Evolutionary conservation across 1,139 yeast genomes (phyloP), one percentile per base, ranked within the genome.

Genomic region (Candida sanyaensis): DNA sequence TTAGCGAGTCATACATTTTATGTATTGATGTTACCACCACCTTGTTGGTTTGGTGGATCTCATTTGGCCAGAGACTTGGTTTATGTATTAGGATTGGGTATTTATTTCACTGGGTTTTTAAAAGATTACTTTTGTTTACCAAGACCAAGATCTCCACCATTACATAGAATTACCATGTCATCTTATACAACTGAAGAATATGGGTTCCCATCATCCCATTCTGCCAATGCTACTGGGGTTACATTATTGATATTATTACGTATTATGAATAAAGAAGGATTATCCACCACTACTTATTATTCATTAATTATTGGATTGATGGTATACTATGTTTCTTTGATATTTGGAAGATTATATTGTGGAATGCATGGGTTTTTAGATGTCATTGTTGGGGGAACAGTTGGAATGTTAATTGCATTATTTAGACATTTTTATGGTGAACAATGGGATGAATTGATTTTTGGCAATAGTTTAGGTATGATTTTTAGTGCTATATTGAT

Each of bases 331-430:
- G 52, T 74, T 26, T 83, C 95, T 9, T 73, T 93, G 53, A 80
- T 88, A 1, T 66, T 82, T 53, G 99, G 99, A 28, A 74, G 99
- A 48, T 64, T 93, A 6, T 93, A 93, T 67, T 92, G 97, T 65
- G 99, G 99, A 5, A 93, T 93, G 99, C 99, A 93, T 66, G 99
- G 99, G 2, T 81, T 88, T 52, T 68, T 88, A 30, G 99, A 93
- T 63, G 74, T 93, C 5, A 46, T 72, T 1, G 67, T 81, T 9
- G 99, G 99, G 2, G 68, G 83, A 0, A 0, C 77, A 0, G 73
- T 90, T 27, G 99, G 99, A 0, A 47, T 69, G 0, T 41, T 64
- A 0, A 70, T 84, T 39, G 78, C 77, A 46, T 44, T 73, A 10
- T 62, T 74, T 34, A 67, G 92, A 51, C 52, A 58, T 30, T 53